Evolutionary conservation across 495 filamentous ascomycete species (phyloP).

Genomic region (Xylona heveae): DNA sequence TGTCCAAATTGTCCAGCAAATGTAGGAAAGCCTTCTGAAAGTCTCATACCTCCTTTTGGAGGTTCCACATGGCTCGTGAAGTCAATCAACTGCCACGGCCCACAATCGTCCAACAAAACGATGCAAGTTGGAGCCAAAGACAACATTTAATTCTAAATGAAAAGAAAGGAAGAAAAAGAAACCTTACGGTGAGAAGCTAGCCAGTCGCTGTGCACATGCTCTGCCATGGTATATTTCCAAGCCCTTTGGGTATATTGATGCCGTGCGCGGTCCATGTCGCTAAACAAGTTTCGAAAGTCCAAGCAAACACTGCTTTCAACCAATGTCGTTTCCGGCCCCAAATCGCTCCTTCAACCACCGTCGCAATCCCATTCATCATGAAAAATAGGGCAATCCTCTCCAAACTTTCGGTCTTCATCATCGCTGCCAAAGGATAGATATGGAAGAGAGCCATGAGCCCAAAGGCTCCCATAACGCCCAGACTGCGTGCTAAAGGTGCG

Average conservation of each 20-base stretch:
- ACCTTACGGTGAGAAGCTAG: too few species aligned
- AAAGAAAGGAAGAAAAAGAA: too few species aligned
- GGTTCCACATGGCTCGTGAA: too few species aligned
- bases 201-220: conserved; percentile 8
- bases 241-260: conserved; percentile 13
- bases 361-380: conserved; percentile 15
- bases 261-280: conserved; percentile 14
- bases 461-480: conserved; percentile 15
- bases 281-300: conserved; percentile 14
- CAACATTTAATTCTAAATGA: too few species aligned
- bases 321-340: conserved; percentile 17
- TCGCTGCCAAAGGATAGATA: conserved; percentile 13
- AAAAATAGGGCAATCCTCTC: conserved; percentile 15
- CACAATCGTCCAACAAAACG: too few species aligned
- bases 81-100: too few species aligned
- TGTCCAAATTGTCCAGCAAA: too few species aligned
- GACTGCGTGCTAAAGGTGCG: conserved; percentile 8
- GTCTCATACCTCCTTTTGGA: too few species aligned
- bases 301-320: conserved; percentile 12
- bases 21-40: too few species aligned
- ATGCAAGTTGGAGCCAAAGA: too few species aligned
- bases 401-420: conserved; percentile 10
- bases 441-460: conserved; percentile 17
- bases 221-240: conserved; percentile 12
- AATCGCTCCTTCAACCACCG: conserved; percentile 12